A percentile compares a stretch with the other conserved stretches of the same genome.
Evolutionary conservation across 2,329 filamentous ascomycete species (phyloP).

Genomic region (Clonostachys rosea): DNA sequence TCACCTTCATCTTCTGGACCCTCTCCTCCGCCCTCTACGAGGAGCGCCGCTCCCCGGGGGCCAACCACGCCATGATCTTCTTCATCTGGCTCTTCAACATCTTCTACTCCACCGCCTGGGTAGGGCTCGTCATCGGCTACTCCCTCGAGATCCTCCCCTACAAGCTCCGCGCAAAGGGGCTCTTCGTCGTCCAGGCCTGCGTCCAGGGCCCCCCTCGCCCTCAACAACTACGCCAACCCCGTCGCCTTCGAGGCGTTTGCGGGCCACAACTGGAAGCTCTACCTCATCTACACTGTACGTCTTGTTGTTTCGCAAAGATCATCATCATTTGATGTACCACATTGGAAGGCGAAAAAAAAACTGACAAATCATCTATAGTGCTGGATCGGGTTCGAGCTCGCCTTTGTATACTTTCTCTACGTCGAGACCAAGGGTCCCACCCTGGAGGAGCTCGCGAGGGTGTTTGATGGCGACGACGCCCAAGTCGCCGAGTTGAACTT

Average conservation of each 20-base stretch:
- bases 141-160: conserved; percentile 17
- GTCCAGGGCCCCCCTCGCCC: conserved; percentile 7
- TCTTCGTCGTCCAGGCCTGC: conserved; percentile 12
- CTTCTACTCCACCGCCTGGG: conserved; percentile 15
- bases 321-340: not conserved
- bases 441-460: conserved; percentile 62
- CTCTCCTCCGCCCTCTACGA: conserved; percentile 40
- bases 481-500: conserved; percentile 46
- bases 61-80: conserved; percentile 42
- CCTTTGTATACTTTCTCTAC: conserved; percentile 63
- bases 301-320: not conserved
- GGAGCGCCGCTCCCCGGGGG: conserved; percentile 23
- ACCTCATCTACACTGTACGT: conserved; percentile 4
- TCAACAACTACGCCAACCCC: conserved; percentile 12
- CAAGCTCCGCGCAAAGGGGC: conserved; percentile 14
- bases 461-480: conserved; percentile 54
- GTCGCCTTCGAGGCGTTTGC: conserved; percentile 10
- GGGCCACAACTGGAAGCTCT: conserved; percentile 5
- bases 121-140: conserved; percentile 14
- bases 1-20: conserved; percentile 38
- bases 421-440: conserved; percentile 68
- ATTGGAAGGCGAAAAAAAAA: not conserved
- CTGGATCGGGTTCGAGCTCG: conserved; percentile 56
- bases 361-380: not conserved
- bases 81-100: conserved; percentile 45